phyloP scores from a whole-genome alignment of 148 eudicot genomes.

The Vaccinium corymbosum region DNA sequence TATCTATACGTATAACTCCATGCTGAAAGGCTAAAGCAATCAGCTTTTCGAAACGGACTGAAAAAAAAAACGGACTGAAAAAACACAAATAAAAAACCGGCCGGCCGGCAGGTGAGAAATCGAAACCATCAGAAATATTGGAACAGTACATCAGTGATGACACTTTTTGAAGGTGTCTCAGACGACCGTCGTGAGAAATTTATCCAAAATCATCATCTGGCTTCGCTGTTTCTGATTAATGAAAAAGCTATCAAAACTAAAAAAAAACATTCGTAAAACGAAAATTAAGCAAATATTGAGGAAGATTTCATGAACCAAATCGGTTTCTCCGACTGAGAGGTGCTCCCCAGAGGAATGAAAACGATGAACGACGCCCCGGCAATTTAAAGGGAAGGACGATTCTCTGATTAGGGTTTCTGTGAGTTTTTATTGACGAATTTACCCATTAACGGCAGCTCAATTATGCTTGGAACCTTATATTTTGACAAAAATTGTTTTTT shows the following conservation, averaged over 20 bases:
- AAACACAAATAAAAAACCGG: too few relatives aligned
- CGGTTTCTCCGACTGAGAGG: neutral
- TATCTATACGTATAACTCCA: too few relatives aligned
- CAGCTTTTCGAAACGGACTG: too few relatives aligned
- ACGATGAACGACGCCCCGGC: neutral
- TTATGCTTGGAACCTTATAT: neutral
- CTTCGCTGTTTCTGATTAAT: neutral
- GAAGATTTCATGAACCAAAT: neutral
- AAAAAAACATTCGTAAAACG: neutral
- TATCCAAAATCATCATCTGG: conserved; percentile 23
- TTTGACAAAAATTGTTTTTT: neutral
- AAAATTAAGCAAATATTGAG: neutral
- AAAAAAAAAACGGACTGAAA: too few relatives aligned
- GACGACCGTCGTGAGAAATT: conserved; percentile 30
- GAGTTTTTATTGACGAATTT: neutral
- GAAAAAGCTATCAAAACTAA: neutral
- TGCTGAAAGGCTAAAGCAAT: too few relatives aligned
- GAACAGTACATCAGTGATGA: conserved; percentile 9
- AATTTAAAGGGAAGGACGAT: conserved; percentile 1
- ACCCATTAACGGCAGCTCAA: neutral
- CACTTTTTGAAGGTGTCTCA: conserved; percentile 19
- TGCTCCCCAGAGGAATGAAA: neutral
- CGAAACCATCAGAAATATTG: conserved; percentile 20
- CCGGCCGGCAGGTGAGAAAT: neutral
- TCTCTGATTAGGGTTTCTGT: conserved; percentile 12